phyloP scores from a whole-genome alignment of 1,284 basidiomycete species.

The Ustilago nuda region DNA sequence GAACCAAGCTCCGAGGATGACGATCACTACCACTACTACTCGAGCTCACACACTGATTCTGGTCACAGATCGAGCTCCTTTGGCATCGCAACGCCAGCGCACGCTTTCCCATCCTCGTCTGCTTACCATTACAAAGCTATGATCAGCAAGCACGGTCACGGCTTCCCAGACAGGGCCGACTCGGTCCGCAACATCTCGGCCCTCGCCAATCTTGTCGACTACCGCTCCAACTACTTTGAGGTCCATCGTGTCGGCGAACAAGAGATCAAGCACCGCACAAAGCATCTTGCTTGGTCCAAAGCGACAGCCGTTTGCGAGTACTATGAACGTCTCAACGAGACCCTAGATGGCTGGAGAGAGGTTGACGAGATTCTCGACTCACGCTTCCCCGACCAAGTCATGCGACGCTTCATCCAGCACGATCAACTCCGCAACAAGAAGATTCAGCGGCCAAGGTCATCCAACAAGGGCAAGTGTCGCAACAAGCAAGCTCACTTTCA shows the following conservation, averaged over 20 bases:
- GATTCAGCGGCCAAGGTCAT: constrained; percentile 18
- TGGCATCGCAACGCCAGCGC: constrained; percentile 25
- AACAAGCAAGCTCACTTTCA: constrained; percentile 7
- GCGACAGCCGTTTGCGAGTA: constrained; percentile 52
- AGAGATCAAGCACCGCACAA: constrained; percentile 51
- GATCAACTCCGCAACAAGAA: constrained; percentile 20
- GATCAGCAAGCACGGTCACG: constrained; percentile 51
- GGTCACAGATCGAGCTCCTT: constrained; percentile 38
- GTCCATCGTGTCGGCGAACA: constrained; percentile 49
- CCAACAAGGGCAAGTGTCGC: constrained; percentile 32
- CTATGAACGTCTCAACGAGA: constrained; percentile 62
- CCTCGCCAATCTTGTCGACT: constrained; percentile 62
- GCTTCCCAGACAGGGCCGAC: constrained; percentile 54
- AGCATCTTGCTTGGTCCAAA: constrained; percentile 38
- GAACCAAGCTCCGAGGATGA: constrained; percentile 28
- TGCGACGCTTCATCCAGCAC: constrained; percentile 58
- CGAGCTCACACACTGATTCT: constrained; percentile 27
- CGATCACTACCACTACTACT: constrained; percentile 24
- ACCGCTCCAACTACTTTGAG: constrained; percentile 62
- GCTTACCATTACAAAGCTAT: constrained; percentile 42
- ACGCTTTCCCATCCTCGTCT: constrained; percentile 38
- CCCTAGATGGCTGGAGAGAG: constrained; percentile 66
- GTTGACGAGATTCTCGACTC: constrained; percentile 67
- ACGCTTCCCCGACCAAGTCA: constrained; percentile 65
- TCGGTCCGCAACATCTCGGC: constrained; percentile 61